Conservation (phyloP, 2,329 filamentous ascomycete species). For the Blastomyces parvus region DNA sequence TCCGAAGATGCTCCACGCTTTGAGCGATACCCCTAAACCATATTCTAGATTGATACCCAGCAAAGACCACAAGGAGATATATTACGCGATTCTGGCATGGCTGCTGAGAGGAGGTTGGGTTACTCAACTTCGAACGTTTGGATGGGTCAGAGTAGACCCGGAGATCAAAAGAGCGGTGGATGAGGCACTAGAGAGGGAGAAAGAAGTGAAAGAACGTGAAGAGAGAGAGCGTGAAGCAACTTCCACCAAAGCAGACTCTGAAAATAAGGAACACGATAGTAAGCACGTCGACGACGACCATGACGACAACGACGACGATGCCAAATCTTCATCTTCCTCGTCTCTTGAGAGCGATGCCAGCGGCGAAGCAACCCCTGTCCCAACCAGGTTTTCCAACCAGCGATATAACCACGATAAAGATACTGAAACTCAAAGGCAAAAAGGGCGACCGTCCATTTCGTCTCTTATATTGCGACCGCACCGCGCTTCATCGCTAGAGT, state of each 20-base stretch:
- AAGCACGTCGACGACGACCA: constrained; percentile 13
- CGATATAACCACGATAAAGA: constrained; percentile 9
- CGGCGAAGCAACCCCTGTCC: constrained; percentile 31
- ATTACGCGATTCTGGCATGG: constrained; percentile 88
- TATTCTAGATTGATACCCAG: constrained; percentile 79
- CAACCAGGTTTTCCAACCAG: constrained; percentile 20
- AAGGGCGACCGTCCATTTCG: constrained; percentile 33
- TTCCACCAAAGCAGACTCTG: constrained; percentile 3
- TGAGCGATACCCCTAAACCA: constrained; percentile 70
- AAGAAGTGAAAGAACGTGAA: constrained; percentile 46
- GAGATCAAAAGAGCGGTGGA: constrained; percentile 76
- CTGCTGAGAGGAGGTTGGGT: constrained; percentile 88
- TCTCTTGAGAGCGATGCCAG: constrained; percentile 30
- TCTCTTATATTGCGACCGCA: constrained; percentile 69
- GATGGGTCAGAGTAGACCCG: constrained; percentile 73
- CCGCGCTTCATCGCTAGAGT: constrained; percentile 67
- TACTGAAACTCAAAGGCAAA: neutral
- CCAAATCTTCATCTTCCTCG: constrained; percentile 30
- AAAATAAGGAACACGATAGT: neutral
- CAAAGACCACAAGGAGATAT: constrained; percentile 75
- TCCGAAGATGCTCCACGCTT: constrained; percentile 73
- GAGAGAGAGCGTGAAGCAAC: constrained; percentile 12
- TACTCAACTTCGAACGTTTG: constrained; percentile 83
- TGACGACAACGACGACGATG: constrained; percentile 19
- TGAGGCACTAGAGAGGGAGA: constrained; percentile 58